These are phyloP conservation scores for Fremontodendron californicum DNA, from an alignment of 345 rosid genomes.

Conservation along the genomic window DNA sequence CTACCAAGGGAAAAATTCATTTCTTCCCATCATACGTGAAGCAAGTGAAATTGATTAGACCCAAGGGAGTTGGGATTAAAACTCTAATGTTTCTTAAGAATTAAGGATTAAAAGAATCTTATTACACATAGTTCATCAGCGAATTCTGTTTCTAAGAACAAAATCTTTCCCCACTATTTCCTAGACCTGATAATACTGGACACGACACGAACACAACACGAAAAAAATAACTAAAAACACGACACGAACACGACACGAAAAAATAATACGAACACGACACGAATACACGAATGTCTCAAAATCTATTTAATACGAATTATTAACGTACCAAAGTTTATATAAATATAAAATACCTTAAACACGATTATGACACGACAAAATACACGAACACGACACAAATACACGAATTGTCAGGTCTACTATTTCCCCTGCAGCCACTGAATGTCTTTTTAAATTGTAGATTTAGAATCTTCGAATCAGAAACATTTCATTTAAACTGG, in stretches of 20 bases:
- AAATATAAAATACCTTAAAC: too few species aligned
- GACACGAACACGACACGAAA: too few species aligned
- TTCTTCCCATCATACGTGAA: neutral
- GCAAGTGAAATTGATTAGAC: neutral
- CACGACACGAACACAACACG: too few species aligned
- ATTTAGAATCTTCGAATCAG: neutral
- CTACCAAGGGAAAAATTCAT: neutral
- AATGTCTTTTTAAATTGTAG: neutral
- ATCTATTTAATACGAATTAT: too few species aligned
- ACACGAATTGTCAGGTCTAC: too few species aligned
- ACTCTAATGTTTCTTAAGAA: neutral
- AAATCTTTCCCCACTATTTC: neutral
- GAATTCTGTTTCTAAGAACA: neutral
- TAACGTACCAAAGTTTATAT: too few species aligned
- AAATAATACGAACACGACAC: too few species aligned
- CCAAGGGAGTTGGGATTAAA: neutral
- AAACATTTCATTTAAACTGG: neutral
- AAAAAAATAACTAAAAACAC: too few species aligned
- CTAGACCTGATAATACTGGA: too few species aligned
- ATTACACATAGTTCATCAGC: neutral
- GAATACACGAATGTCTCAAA: too few species aligned
- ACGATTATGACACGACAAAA: too few species aligned
- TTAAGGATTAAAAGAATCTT: neutral
- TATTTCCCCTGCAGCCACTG: neutral
- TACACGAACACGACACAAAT: too few species aligned